Base-by-base conservation (phyloP, 495 filamentous ascomycete genomes). In the Aspergillus taichungensis region DNA sequence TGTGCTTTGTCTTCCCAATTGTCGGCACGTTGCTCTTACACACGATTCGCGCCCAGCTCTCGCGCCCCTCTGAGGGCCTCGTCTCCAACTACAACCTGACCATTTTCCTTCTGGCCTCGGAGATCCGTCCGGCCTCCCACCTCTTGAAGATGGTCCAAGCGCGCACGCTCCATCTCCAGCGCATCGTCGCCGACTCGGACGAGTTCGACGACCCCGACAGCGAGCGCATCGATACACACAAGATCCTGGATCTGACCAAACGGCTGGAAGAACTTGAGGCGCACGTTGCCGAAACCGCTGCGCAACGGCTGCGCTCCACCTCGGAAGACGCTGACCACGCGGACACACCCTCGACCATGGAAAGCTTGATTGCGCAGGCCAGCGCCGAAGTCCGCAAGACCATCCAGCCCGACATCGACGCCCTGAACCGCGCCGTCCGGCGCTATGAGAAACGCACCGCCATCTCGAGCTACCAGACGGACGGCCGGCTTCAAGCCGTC, bases 81-180 rank as follows among this genome's bases (percentile, higher is more conserved):
- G 84, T 96, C 11, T 94, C 88, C 3, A 83, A 92, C 57, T 92
- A 88, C 63, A 94, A 95, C 62, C 74, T 98, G 40, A 88, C 84
- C n/a, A 86, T 97, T 49, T 97, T 96, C 63, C 68, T 95, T 8
- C 74, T 95, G 6, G 89, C 87, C 8, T 82, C 92, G 7, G 90
- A 97, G 59, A 62, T 96, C 13, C 78, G 83, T 2, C 92, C 94
- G 3, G 54, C 85, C 41, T 76, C 84, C 3, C 91, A 96, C 54
- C 66, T 90, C 28, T 77, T 95, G 45, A 85, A 80, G 56, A 75
- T 96, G 44, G 72, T 94, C 13, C 81, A 87, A 55, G 72, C 76
- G 10, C 79, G 87, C 13, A 94, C 87, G 1, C 61, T 92, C n/a
- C 79, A 90, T 54, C 75, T 98, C 3, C 92, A 97, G 56, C 77